A percentile compares a stretch with the other conserved stretches of the same genome.
Conservation (phyloP, 345 rosid genomes). For the Turnera subulata region DNA sequence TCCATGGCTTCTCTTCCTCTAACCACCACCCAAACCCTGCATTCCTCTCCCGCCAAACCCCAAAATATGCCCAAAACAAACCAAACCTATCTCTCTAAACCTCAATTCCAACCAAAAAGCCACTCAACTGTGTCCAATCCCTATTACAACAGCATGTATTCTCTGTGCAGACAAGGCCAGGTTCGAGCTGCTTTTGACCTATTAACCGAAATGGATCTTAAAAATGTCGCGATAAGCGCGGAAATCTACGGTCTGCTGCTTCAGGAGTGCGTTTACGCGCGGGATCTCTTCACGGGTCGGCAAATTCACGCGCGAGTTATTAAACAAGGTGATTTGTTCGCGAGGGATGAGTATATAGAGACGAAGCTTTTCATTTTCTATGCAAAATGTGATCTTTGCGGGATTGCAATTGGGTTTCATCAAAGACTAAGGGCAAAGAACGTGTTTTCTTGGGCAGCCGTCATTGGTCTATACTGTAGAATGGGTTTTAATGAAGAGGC, state of each 20-base stretch:
- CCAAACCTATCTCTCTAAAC: slow-evolving; percentile 4
- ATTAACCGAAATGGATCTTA: slow-evolving; percentile 48
- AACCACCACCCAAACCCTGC: slow-evolving; percentile 7
- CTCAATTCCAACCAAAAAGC: not conserved
- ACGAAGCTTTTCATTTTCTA: slow-evolving; percentile 66
- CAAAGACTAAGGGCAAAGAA: slow-evolving; percentile 40
- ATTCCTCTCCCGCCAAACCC: not conserved
- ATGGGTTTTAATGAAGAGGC: slow-evolving; percentile 47
- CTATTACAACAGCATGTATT: slow-evolving; percentile 43
- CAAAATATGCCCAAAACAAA: slow-evolving; percentile 2
- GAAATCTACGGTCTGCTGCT: slow-evolving; percentile 65
- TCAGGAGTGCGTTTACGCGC: slow-evolving; percentile 63
- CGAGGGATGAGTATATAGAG: slow-evolving; percentile 55
- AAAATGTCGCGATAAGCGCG: slow-evolving; percentile 39
- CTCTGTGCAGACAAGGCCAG: slow-evolving; percentile 54
- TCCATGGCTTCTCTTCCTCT: slow-evolving; percentile 37
- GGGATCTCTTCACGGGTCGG: slow-evolving; percentile 49
- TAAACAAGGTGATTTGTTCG: slow-evolving; percentile 52
- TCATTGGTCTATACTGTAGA: slow-evolving; percentile 63
- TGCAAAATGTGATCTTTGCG: slow-evolving; percentile 53
- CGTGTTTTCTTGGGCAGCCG: slow-evolving; percentile 84
- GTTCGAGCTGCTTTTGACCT: slow-evolving; percentile 50
- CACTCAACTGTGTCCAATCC: slow-evolving; percentile 18
- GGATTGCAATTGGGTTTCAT: slow-evolving; percentile 41
- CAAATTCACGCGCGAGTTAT: slow-evolving; percentile 73